Base-by-base conservation (phyloP, 371 early-diverging fungal genomes). In the Conidiobolus incongruus region DNA sequence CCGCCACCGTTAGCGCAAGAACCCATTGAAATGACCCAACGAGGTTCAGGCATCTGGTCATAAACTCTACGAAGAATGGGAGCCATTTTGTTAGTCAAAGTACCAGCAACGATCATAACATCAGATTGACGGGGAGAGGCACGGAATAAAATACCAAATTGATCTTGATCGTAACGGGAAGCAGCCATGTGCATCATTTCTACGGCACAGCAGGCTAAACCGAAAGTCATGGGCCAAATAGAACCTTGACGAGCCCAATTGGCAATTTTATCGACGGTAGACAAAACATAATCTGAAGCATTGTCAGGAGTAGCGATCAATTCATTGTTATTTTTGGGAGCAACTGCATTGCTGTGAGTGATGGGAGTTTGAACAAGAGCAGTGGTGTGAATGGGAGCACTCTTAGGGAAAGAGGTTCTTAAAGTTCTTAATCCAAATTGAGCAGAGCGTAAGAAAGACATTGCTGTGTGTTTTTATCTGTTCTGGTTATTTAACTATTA, bases 111-210 rank as follows among this genome's bases (percentile, higher is more conserved):
- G 65, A 95, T 95, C 94, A 95, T 93, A 44, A 91, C 87, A 69
- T 95, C 96, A 23, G 89, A 79, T 67, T 95, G 94, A 61, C 96
- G 84, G 23, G 96, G 96, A 12, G 90, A 77, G 21, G 96, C 96
- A 63, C 96, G 82, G 68, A 92, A 94, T 42, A 95, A 83, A 60
- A 95, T 88, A 61, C 94, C 93, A 46, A 88, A 60, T 55, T 94
- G 84, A 71, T 95, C 95, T 73, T 92, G 94, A 68, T 95, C 95
- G 56, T 95, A 95, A 48, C 95, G 77, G 32, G 89, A 75, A 26
- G 91, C 82, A 32, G 95, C 91, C 79, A 90, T 92, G 67, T 94
- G 95, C 95, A 91, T 92, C 85, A 84, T 85, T 67, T 84, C 87
- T 47, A 82, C 65, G 55, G 94, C 96, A 59, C 96, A 95, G 66